These are phyloP conservation scores for Pythium myriotylum DNA, from an alignment of 352 stramenopile species.

Conservation along the genomic window DNA sequence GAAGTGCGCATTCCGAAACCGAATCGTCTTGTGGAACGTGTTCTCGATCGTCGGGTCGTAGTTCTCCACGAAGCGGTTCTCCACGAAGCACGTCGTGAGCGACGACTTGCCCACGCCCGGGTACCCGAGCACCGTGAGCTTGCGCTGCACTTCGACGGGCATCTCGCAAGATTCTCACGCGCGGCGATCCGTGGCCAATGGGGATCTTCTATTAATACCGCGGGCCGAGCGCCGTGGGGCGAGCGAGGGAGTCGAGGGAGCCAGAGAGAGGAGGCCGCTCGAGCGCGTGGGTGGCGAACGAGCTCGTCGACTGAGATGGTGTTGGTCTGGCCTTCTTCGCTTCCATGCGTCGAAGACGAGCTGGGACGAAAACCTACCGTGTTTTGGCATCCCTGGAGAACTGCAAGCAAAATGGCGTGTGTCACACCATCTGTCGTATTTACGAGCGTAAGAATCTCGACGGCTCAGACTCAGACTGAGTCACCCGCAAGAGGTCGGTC, in stretches of 20 bases:
- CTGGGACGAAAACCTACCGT: constrained; percentile 6
- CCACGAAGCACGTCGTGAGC: constrained; percentile 94
- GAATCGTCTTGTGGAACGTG: constrained; percentile 96
- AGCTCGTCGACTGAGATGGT: constrained; percentile 5
- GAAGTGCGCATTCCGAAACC: constrained; percentile 96
- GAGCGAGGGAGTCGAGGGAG: too few species aligned
- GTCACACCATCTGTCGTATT: constrained; percentile 1
- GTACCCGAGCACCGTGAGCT: constrained; percentile 95
- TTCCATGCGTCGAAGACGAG: constrained; percentile 12
- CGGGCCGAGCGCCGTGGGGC: background rate
- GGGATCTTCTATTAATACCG: background rate
- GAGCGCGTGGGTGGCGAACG: background rate
- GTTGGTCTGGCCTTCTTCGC: constrained; percentile 12
- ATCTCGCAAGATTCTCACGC: constrained; percentile 33
- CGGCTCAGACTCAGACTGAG: background rate
- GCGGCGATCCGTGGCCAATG: constrained; percentile 18
- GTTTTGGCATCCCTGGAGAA: constrained; percentile 19
- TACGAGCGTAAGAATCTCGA: constrained; percentile 1
- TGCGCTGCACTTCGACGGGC: constrained; percentile 94
- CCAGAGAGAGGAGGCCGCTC: too few species aligned
- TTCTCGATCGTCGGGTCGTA: constrained; percentile 98
- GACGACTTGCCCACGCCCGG: constrained; percentile 95
- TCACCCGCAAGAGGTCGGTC: background rate
- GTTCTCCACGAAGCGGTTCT: constrained; percentile 90
- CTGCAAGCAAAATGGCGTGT: constrained; percentile 14